Base-by-base conservation (phyloP, 1,284 basidiomycete species). In the Laetiporus sulphureus region DNA sequence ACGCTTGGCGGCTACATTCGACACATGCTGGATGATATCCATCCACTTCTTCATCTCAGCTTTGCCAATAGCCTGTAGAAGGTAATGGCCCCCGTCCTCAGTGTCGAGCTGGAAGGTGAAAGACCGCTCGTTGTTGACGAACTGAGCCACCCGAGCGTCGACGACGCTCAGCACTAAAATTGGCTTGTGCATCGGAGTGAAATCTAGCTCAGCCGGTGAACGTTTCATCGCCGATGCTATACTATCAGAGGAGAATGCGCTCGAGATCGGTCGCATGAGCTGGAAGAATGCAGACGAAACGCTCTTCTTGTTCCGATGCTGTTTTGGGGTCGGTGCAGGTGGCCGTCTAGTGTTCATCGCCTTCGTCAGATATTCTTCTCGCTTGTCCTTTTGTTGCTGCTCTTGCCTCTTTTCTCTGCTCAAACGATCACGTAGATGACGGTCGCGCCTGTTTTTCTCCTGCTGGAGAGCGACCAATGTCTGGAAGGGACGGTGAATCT, bases 251-350 rank as follows among this genome's bases (percentile, higher is more conserved):
- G 77, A 78, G 55, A 88, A 87, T 1, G 86, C 85, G 48, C 79
- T 88, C 13, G 87, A 91, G 44, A 90, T 80, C 1, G 86, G 86
- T n/a, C 87, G 75, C 78, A 90, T 88, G 59, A 89, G 71, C 50
- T 81, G 82, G 61, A 90, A 74, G 60, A 91, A 82, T 1, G 82
- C 81, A 2, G 80, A 72, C 10, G 77, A 86, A 68, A 86, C 82
- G 64, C 84, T 87, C 64, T 87, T 86, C 72, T 89, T 89, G 62
- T 83, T 79, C 18, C 84, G 72, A 50, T 87, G 83, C 46, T 83
- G 79, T 59, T 86, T 85, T 50, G 72, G 73, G 15, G 62, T 58
- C 39, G 67, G 57, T 16, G 69, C 65, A 49, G 75, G 75, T 46
- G 73, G 73, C 19, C 74, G 71, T 11, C 75, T 69, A 15, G 55